Base-by-base conservation (phyloP, 306 rosid genomes). In the Quercus gilva region DNA sequence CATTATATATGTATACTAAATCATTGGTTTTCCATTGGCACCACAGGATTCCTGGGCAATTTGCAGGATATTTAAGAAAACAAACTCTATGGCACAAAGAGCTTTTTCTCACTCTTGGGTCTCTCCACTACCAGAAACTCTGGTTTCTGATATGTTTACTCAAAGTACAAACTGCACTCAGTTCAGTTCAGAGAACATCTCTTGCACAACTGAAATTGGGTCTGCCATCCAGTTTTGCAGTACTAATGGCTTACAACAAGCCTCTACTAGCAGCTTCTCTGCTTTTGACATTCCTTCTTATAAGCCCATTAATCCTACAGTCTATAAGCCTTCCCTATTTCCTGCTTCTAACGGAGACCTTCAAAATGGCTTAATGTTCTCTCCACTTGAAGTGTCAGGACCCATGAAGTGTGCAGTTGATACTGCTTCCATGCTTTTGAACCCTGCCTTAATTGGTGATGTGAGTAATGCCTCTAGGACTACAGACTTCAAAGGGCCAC, bases 21-120 rank as follows among this genome's bases (percentile, higher is more conserved):
- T 29, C 3, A 17, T 19, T 68, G 18, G 53, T 45, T 21, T 77
- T 8, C 82, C 61, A 41, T 63, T 52, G 74, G n/a, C 7, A 28
- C 49, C 43, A n/a, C 89, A 94, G 98, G 97, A 91, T 71, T 82
- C 97, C 60, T 94, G 95, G 98, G 94, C 98, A 63, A 90, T 94
- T 10, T 94, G 98, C 56, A 94, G 94, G 87, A 90, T 94, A 81
- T 94, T 91, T 83, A 87, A 89, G 91, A 94, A 94, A 82, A 74
- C 91, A 49, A 89, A 74, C 80, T 87, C 97, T 13, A 86, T 85
- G 89, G 90, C 92, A 29, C 97, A 91, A 26, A 89, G 90, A 80
- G 90, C 94, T 19, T 80, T 90, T 41, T 84, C 92, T 69, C 89
- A 86, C 21, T 79, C 92, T 57, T 90, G 93, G 94, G 60, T 85